Evolutionary conservation across 495 filamentous ascomycete species (phyloP), one percentile per base, ranked within the genome.

Genomic region (Clavariopsis aquatica): DNA sequence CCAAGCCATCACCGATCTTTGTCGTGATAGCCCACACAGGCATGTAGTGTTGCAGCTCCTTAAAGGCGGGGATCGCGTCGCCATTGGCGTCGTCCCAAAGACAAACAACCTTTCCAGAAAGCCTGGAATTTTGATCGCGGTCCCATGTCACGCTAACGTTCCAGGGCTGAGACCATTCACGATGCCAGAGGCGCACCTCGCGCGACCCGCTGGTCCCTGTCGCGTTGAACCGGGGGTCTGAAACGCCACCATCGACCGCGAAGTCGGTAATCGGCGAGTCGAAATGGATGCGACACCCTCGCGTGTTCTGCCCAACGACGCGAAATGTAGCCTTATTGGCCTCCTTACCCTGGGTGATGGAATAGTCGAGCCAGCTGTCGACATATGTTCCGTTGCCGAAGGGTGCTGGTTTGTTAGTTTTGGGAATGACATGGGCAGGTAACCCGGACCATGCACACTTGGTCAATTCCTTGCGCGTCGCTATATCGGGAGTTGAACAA

Each of bases 81-180:
- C 76, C 78, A 66, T 96, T 96, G 28, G 83, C 85, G 78, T 98
- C 94, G 68, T 86, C 90, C 94, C 94, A 98, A 17, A 90, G 74
- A 78, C 93, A 98, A 10, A 89, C 81, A 3, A 92, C 85, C 49
- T 78, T 80, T 0, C 92, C 93, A 62, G 84, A 82, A 52, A 93
- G 72, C 8, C 79, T 80, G 28, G 75, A 62, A 31, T 73, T 75
- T n/a, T 64, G 67, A 5, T 75, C 76, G 23, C 72, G 65, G 9
- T 71, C 52, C 87, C 92, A 94, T 34, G 83, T 77, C 0, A 96
- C 83, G 69, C 89, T 84, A 8, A 97, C 88, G 15, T 80, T 81
- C 90, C 93, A 96, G 31, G 78, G 78, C 22, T 81, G 82, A 26
- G 84, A 83, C 89, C 90, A 96, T 19, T 84, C 81, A 55, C 89